phyloP scores from a whole-genome alignment of 345 rosid species.

The Trapa bicornis region DNA sequence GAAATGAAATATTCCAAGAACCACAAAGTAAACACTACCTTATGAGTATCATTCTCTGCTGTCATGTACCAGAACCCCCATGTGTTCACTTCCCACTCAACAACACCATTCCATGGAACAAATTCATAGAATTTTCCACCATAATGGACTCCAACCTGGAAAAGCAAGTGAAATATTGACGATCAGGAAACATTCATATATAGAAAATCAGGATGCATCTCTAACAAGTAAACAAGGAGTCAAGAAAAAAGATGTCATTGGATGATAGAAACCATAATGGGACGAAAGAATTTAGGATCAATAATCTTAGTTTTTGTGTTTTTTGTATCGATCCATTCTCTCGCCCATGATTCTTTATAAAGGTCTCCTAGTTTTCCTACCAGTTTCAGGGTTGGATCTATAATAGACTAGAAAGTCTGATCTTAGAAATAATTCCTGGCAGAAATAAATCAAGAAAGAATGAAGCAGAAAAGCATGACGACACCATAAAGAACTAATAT shows the following conservation, averaged over 20 bases:
- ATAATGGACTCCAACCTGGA: slow-evolving; percentile 87
- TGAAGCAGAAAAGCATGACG: background rate
- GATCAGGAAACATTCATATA: background rate
- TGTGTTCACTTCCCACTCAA: slow-evolving; percentile 60
- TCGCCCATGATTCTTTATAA: background rate
- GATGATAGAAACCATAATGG: background rate
- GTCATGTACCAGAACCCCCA: slow-evolving; percentile 84
- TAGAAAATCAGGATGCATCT: background rate
- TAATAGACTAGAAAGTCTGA: background rate
- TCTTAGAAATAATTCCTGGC: background rate
- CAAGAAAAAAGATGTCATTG: background rate
- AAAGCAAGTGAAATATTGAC: background rate
- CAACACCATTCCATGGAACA: slow-evolving; percentile 81
- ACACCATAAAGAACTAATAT: background rate
- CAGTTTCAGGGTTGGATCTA: background rate
- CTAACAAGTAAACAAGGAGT: background rate
- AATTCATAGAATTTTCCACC: slow-evolving; percentile 73
- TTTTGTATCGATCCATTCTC: background rate
- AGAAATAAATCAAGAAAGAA: background rate
- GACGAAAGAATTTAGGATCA: background rate
- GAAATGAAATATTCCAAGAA: background rate
- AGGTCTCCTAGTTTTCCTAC: background rate
- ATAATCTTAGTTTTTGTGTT: background rate
- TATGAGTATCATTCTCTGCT: slow-evolving; percentile 60
- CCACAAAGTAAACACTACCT: slow-evolving; percentile 25